Conservation (phyloP, 2,329 filamentous ascomycete genomes). For the Ceratocystis diversiconidia region DNA sequence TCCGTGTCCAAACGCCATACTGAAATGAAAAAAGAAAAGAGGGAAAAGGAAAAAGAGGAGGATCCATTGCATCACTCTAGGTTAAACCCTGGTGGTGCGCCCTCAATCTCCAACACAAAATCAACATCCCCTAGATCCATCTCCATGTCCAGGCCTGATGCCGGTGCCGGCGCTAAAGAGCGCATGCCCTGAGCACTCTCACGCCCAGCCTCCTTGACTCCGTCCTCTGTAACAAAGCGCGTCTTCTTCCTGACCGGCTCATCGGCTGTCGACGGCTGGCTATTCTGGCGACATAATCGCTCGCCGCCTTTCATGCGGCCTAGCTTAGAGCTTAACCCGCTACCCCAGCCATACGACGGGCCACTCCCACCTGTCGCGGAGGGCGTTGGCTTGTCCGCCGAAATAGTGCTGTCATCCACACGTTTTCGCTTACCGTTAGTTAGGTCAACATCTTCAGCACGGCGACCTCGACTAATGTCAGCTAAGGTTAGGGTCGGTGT, state of each 20-base stretch:
- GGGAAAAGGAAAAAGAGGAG: background rate
- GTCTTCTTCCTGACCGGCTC: constrained; percentile 54
- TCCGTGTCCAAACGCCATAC: background rate
- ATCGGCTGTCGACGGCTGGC: constrained; percentile 24
- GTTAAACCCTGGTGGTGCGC: constrained; percentile 16
- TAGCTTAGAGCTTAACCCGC: constrained; percentile 40
- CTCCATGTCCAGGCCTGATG: background rate
- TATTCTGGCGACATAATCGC: constrained; percentile 27
- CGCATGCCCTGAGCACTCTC: constrained; percentile 41
- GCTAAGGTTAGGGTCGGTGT: constrained; percentile 29
- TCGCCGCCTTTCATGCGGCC: constrained; percentile 48
- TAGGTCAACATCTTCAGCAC: constrained; percentile 37
- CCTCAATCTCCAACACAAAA: constrained; percentile 18
- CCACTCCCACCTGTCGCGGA: constrained; percentile 21
- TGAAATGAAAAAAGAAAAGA: background rate
- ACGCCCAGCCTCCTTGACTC: constrained; percentile 61
- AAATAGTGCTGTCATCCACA: constrained; percentile 32
- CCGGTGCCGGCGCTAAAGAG: constrained; percentile 27
- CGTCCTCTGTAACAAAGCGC: constrained; percentile 63
- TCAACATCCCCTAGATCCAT: constrained; percentile 13
- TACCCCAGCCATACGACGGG: constrained; percentile 40
- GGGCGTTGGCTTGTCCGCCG: constrained; percentile 30
- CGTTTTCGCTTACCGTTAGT: constrained; percentile 50
- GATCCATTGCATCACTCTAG: background rate
- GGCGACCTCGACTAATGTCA: constrained; percentile 28